Conservation (phyloP, 352 stramenopile genomes). For the Phytophthora brassicae region DNA sequence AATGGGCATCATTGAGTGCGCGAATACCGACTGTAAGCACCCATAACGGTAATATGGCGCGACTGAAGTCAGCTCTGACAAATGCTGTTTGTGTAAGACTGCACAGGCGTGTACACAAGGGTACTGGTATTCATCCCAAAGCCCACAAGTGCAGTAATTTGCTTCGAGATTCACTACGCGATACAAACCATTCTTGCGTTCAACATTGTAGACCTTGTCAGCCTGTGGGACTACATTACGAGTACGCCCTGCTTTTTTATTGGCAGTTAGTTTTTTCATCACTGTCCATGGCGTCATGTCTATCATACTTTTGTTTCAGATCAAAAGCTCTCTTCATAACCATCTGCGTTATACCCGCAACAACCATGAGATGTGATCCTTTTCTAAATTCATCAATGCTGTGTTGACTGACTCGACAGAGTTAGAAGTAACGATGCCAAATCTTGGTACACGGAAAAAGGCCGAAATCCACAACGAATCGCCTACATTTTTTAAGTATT, state of each 20-base stretch:
- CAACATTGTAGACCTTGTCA: not conserved
- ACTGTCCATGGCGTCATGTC: not conserved
- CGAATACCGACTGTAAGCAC: not conserved
- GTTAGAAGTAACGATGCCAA: not conserved
- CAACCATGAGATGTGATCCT: not conserved
- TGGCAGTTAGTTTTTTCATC: not conserved
- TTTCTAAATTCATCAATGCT: not conserved
- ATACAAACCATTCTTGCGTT: not conserved
- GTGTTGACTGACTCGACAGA: not conserved
- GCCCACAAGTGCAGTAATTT: not conserved
- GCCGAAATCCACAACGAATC: too few relatives aligned
- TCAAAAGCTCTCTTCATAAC: not conserved
- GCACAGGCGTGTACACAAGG: not conserved
- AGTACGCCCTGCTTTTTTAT: not conserved
- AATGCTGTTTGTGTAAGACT: not conserved
- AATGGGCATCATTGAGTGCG: not conserved
- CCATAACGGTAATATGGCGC: not conserved
- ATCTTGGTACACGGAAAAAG: too few relatives aligned
- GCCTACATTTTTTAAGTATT: too few relatives aligned
- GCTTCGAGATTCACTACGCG: not conserved
- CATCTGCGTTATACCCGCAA: not conserved
- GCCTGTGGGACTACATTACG: not conserved
- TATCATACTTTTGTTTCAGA: not conserved
- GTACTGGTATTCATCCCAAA: not conserved
- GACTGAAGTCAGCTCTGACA: not conserved